A percentile compares a stretch with the other conserved stretches of the same genome.
Evolutionary conservation across 495 filamentous ascomycete species (phyloP).

Genomic region (Xylaria longipes): DNA sequence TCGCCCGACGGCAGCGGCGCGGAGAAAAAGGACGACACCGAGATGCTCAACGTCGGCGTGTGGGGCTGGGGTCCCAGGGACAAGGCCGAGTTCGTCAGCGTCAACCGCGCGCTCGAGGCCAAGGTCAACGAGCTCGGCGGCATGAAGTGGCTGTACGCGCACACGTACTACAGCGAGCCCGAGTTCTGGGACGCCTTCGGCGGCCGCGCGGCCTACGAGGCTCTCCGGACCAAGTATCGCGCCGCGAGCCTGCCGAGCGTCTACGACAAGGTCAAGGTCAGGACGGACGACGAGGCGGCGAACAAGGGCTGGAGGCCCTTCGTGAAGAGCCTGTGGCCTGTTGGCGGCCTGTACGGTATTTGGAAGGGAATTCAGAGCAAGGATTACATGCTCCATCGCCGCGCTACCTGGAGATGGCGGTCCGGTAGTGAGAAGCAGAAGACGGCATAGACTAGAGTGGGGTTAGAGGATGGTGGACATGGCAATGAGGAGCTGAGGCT

Average conservation of each 20-base stretch:
- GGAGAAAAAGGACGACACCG: slow-evolving; percentile 18
- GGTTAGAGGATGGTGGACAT: neutral
- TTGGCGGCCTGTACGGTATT: slow-evolving; percentile 63
- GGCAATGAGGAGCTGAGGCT: neutral
- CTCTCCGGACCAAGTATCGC: slow-evolving; percentile 56
- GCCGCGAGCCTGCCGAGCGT: slow-evolving; percentile 60
- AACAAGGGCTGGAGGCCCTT: slow-evolving; percentile 41
- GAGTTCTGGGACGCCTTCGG: slow-evolving; percentile 66
- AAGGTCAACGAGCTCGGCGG: slow-evolving; percentile 70
- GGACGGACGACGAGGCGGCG: slow-evolving; percentile 13
- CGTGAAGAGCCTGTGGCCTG: slow-evolving; percentile 52
- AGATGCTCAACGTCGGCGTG: slow-evolving; percentile 63
- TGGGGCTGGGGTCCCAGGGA: slow-evolving; percentile 59
- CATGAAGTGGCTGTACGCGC: slow-evolving; percentile 67
- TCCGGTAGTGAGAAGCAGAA: slow-evolving; percentile 29
- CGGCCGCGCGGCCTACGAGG: slow-evolving; percentile 57
- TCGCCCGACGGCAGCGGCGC: neutral
- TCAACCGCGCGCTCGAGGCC: slow-evolving; percentile 69
- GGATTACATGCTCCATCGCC: slow-evolving; percentile 61
- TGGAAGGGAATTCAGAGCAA: slow-evolving; percentile 61
- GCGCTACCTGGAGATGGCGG: slow-evolving; percentile 58
- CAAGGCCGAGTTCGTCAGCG: slow-evolving; percentile 51
- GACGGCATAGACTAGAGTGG: slow-evolving; percentile 17
- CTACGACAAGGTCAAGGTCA: slow-evolving; percentile 63
- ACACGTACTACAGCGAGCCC: slow-evolving; percentile 61